Percentiles rank a stretch among this genome's conserved stretches.
Evolutionary conservation across 2,329 filamentous ascomycete genomes (phyloP).

Genomic region (Alternaria alternata): DNA sequence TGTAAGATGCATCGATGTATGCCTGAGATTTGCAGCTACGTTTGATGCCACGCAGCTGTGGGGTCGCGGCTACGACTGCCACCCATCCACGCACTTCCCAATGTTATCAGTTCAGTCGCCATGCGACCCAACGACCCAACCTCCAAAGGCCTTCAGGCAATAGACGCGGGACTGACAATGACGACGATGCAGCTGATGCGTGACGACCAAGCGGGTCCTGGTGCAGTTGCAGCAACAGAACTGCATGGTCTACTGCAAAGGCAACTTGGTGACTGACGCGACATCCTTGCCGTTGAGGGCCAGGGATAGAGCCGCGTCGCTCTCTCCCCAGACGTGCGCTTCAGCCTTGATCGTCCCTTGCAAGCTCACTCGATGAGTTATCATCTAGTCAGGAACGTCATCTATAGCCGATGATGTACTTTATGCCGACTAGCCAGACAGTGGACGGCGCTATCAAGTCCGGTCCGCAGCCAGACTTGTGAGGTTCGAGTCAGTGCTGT

Average conservation of each 20-base stretch:
- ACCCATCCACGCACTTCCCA: neutral
- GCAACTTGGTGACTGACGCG: slow-evolving; percentile 21
- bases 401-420: slow-evolving; percentile 15
- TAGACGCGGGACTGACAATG: slow-evolving; percentile 19
- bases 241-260: slow-evolving; percentile 20
- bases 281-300: slow-evolving; percentile 22
- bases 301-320: slow-evolving; percentile 12
- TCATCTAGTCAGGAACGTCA: slow-evolving; percentile 23
- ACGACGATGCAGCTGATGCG: slow-evolving; percentile 22
- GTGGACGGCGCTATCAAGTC: slow-evolving; percentile 8
- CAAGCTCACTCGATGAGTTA: slow-evolving; percentile 8
- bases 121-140: slow-evolving; percentile 4
- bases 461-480: slow-evolving; percentile 20
- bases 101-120: neutral
- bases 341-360: slow-evolving; percentile 10
- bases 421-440: slow-evolving; percentile 5
- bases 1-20: slow-evolving; percentile 3
- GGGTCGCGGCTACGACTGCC: slow-evolving; percentile 2
- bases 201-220: slow-evolving; percentile 21
- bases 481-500: slow-evolving; percentile 14
- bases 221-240: slow-evolving; percentile 30
- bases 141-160: neutral
- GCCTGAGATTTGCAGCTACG: slow-evolving; percentile 14
- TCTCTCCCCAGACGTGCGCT: slow-evolving; percentile 19
- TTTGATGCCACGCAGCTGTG: slow-evolving; percentile 5